Base-by-base conservation (phyloP, 495 filamentous ascomycete genomes). In the Rhypophila decipiens region DNA sequence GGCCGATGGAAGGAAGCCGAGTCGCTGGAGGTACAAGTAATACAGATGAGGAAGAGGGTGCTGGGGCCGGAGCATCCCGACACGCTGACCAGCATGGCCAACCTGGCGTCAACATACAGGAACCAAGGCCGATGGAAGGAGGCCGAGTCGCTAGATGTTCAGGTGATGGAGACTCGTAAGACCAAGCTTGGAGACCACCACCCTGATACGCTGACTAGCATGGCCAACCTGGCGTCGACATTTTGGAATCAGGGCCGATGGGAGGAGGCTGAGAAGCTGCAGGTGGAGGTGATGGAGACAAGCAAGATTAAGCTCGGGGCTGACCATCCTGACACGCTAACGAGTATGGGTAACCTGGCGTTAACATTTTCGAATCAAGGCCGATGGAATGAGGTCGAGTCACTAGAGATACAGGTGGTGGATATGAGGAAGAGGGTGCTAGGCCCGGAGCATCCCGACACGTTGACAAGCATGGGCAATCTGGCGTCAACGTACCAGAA, bases 261-360 rank as follows among this genome's bases (percentile, higher is more conserved):
- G 53, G 44, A 62, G 15, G 60, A 74, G 42, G 71, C 68, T 2
- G 64, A 68, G 45, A 13, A 47, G 40, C 49, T 74, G 12, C 10
- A 55, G 5, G 40, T 52, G 8, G 51, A 61, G 42, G 60, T 59
- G 8, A 21, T 75, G 15, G 58, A 69, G 46, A 59, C 41, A 3
- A 53, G 39, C 1, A 63, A 61, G 49, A 54, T n/a, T 51, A 29
- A 53, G 34, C 47, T 74, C 10, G 66, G 74, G 3, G 35, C 38
- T 10, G 59, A 71, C 24, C 66, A 76, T 65, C 65, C 68, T 13
- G 13, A 52, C 19, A 73, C 68, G 15, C 49, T 75, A 39, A 57
- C 31, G 1, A 65, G 55, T 31, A 74, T 74, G 58, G 40, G 15
- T 19, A 70, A 71, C 49, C 56, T 76, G 3, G 67, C 68, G n/a